Conservation (phyloP, 495 filamentous ascomycete species). For the Chaetomium tenue region DNA sequence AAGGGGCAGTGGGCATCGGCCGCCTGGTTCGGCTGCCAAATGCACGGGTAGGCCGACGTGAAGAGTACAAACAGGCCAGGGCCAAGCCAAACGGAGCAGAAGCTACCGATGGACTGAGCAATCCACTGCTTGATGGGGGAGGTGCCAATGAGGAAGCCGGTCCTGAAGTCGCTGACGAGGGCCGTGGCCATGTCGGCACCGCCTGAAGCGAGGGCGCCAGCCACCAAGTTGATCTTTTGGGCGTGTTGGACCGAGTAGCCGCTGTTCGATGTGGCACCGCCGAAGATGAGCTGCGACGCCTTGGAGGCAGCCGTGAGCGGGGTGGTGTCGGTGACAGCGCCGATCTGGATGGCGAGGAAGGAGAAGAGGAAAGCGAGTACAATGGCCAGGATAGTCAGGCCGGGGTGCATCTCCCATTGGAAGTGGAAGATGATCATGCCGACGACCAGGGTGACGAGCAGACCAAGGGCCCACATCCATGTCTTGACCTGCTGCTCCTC, state of each 20-base stretch:
- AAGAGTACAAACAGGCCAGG: conserved; percentile 65
- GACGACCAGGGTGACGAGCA: conserved; percentile 52
- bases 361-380: conserved; percentile 66
- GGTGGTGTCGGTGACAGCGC: conserved; percentile 60
- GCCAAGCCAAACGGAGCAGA: conserved; percentile 61
- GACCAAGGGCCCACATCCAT: conserved; percentile 60
- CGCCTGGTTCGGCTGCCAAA: conserved; percentile 31
- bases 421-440: conserved; percentile 59
- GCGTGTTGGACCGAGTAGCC: conserved; percentile 48
- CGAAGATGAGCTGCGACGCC: conserved; percentile 66
- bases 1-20: conserved; percentile 52
- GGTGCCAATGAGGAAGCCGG: conserved; percentile 62
- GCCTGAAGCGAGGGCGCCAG: conserved; percentile 58
- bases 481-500: conserved; percentile 56
- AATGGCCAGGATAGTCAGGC: conserved; percentile 59
- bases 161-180: conserved; percentile 60
- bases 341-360: conserved; percentile 65
- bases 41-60: conserved; percentile 64
- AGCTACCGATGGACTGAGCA: conserved; percentile 59
- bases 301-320: conserved; percentile 65
- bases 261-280: conserved; percentile 55
- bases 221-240: conserved; percentile 62
- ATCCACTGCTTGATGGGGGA: conserved; percentile 62
- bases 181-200: conserved; percentile 57
- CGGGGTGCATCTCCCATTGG: conserved; percentile 61